These are phyloP conservation scores for Diaporthe batatas DNA, from an alignment of 2,329 filamentous ascomycete species.

Conservation along the genomic window DNA sequence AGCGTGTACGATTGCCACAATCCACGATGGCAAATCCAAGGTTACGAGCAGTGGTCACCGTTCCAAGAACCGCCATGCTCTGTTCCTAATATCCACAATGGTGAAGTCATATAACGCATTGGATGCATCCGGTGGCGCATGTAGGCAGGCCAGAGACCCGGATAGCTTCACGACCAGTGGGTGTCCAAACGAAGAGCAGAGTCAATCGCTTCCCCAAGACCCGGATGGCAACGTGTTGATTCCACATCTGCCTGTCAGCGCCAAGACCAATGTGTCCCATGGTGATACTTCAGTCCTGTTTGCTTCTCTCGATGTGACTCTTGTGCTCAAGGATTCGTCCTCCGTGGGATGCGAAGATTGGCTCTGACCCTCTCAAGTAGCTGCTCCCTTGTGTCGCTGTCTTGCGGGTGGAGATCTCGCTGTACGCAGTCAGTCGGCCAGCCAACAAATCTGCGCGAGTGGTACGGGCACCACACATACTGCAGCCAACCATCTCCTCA, in stretches of 20 bases:
- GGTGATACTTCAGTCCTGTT: background rate
- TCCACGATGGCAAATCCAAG: background rate
- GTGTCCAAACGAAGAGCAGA: background rate
- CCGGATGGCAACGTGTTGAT: background rate
- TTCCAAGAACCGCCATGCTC: background rate
- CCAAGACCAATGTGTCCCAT: background rate
- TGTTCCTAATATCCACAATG: too few relatives aligned
- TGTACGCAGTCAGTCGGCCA: conserved; percentile 45
- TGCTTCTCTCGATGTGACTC: background rate
- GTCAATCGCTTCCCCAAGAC: background rate
- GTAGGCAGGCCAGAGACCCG: too few relatives aligned
- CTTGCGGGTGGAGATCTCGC: conserved; percentile 62
- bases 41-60: background rate
- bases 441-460: background rate
- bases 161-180: background rate
- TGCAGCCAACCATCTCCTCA: conserved; percentile 82
- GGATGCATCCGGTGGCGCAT: background rate
- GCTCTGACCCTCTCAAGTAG: conserved; percentile 61
- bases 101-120: background rate
- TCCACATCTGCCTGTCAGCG: background rate
- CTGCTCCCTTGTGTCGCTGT: conserved; percentile 59
- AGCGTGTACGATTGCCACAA: background rate
- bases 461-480: conserved; percentile 65
- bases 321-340: conserved; percentile 13
- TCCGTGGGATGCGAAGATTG: conserved; percentile 59